Evolutionary conservation across 192 early-diverging fungal species (phyloP), one percentile per base, ranked within the genome.

Genomic region (Coemansia sp.): DNA sequence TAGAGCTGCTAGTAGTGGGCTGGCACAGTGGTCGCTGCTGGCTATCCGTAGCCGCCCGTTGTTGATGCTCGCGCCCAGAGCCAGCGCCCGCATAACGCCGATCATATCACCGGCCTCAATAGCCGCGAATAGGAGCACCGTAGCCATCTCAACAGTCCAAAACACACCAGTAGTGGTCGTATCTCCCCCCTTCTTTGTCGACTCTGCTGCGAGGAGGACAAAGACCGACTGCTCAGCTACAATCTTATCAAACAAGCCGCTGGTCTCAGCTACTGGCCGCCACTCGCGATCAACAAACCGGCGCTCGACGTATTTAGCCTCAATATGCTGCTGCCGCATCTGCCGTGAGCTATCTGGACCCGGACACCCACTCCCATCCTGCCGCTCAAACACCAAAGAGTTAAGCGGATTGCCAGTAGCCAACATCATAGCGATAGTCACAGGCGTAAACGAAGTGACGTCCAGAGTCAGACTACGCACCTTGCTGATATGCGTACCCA

Each of bases 401-500:
- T 77, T 77, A 12, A 73, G 32, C 12, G 73, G 59, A 25, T 83
- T 83, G 38, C 80, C 80, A 0, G 73, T 71, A 3, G 73, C 63
- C 59, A 66, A 44, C 45, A 83, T 62, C 75, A 83, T 42, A 4
- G 80, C 72, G 6, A 77, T 67, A 15, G 75, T 64, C 1, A 65
- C 65, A 7, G 75, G 80, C n/a, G 75, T 83, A 42, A 83, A 83
- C 38, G 80, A 83, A 10, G 74, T 83, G 6, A 82, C 89, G 73
- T 97, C 95, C 59, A 97, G 76, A 3, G 86, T 87, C 68, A 97
- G 71, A 4, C 93, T 93, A 48, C 93, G 85, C 57, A 94, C 92
- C 77, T 95, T 95, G 75, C 91, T 93, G 32, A 97, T 86, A 76
- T 96, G 94, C 8, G 92, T 90, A 32, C 95, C 95, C 19, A 97